phyloP scores from a whole-genome alignment of 2,329 filamentous ascomycete genomes.

The Pestalotiopsis sp. region DNA sequence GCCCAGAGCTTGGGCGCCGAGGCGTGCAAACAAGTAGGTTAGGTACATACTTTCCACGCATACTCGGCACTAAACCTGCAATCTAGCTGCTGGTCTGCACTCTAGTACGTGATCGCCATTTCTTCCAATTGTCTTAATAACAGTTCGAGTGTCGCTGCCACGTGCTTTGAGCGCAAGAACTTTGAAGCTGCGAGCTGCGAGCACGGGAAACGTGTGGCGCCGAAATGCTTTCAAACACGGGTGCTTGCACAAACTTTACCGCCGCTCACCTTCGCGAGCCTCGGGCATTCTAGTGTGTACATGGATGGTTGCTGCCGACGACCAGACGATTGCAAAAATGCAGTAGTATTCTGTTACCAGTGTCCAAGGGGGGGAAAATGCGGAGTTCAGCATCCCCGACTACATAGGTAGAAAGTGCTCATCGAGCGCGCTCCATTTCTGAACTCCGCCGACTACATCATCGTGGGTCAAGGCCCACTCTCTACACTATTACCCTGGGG shows the following conservation, averaged over 20 bases:
- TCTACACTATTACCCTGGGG: not conserved
- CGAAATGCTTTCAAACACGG: not conserved
- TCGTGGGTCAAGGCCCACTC: not conserved
- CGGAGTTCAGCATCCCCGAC: not conserved
- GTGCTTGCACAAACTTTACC: not conserved
- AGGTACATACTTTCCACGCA: not conserved
- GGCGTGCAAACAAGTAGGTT: not conserved
- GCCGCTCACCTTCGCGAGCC: no score
- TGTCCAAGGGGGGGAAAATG: not conserved
- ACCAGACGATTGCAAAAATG: not conserved
- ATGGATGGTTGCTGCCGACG: not conserved
- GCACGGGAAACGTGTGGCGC: not conserved
- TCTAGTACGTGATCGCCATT: not conserved
- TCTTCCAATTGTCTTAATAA: not conserved
- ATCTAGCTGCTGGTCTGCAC: not conserved
- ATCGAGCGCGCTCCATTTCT: not conserved
- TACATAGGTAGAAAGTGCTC: not conserved
- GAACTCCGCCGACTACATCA: not conserved
- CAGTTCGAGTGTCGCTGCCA: no score
- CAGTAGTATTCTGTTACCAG: not conserved
- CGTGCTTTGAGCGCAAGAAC: not conserved
- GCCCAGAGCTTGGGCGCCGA: not conserved
- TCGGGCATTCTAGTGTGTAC: not conserved
- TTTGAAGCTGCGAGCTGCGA: not conserved
- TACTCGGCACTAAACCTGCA: not conserved